phyloP scores from a whole-genome alignment of 2,329 filamentous ascomycete species.

The Colletotrichum sp. region DNA sequence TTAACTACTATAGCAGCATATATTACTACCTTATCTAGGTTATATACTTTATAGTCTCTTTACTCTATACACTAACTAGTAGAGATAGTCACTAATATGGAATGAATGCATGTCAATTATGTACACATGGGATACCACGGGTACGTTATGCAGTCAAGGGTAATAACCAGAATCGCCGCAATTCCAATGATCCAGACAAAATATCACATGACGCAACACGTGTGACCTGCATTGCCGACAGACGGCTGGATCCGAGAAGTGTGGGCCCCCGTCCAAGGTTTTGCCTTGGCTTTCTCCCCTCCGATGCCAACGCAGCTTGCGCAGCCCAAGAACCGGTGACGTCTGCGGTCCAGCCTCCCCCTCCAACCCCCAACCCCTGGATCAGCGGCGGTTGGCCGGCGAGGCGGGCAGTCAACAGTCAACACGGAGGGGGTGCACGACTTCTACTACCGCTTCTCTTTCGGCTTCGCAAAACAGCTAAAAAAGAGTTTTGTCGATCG shows the following conservation, averaged over 20 bases:
- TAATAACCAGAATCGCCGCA: too few relatives aligned
- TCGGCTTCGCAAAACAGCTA: neutral
- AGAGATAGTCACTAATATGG: too few relatives aligned
- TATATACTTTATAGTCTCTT: too few relatives aligned
- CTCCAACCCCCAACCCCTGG: neutral
- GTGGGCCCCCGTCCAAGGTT: neutral
- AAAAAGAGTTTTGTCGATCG: neutral
- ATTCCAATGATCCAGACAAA: too few relatives aligned
- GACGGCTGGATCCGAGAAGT: constrained; percentile 1
- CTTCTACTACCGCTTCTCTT: neutral
- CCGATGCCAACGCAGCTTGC: neutral
- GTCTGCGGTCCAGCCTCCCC: neutral
- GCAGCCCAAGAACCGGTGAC: neutral
- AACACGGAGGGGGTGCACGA: too few relatives aligned
- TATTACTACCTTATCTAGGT: too few relatives aligned
- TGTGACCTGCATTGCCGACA: neutral
- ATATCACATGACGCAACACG: neutral
- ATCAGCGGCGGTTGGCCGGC: neutral
- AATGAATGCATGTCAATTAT: too few relatives aligned
- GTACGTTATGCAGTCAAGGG: too few relatives aligned
- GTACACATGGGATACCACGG: too few relatives aligned
- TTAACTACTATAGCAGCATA: too few relatives aligned
- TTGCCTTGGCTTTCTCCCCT: neutral
- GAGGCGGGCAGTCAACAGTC: neutral
- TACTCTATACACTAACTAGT: too few relatives aligned